A percentile compares a stretch with the other conserved stretches of the same genome.
Conservation (phyloP, 345 rosid species). For the Boechera divaricarpa region DNA sequence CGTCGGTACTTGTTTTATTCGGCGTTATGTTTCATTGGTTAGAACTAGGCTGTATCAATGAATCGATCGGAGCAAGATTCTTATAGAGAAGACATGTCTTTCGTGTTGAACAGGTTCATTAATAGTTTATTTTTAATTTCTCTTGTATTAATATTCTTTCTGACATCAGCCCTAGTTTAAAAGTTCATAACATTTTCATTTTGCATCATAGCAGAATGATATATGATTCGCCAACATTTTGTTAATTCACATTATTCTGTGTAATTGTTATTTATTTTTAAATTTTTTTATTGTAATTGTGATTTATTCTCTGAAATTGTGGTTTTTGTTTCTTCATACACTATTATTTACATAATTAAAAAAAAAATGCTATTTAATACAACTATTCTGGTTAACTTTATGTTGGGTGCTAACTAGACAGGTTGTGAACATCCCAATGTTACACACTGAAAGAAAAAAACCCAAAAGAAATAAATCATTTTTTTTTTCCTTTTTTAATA, state of each 20-base stretch:
- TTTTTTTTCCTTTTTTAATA: too few relatives aligned
- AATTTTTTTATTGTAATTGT: too few relatives aligned
- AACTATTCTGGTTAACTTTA: background rate
- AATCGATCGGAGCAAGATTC: constrained; percentile 18
- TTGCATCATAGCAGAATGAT: too few relatives aligned
- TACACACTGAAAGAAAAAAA: too few relatives aligned
- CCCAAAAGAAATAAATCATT: too few relatives aligned
- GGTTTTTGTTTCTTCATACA: too few relatives aligned
- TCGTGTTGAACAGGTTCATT: constrained; percentile 23
- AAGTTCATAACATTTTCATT: background rate
- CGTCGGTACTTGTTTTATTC: background rate
- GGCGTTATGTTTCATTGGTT: constrained; percentile 25
- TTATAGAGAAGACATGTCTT: constrained; percentile 26
- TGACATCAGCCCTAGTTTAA: constrained; percentile 11
- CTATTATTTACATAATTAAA: too few relatives aligned
- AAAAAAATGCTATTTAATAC: too few relatives aligned
- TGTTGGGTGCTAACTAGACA: background rate
- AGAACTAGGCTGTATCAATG: constrained; percentile 22
- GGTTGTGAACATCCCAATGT: too few relatives aligned
- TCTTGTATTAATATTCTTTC: background rate
- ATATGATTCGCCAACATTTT: too few relatives aligned
- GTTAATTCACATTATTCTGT: too few relatives aligned
- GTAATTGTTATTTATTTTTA: too few relatives aligned
- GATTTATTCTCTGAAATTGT: background rate
- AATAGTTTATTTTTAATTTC: constrained; percentile 3